Evolutionary conservation across 306 rosid species (phyloP).

Genomic region (Rosa persica): DNA sequence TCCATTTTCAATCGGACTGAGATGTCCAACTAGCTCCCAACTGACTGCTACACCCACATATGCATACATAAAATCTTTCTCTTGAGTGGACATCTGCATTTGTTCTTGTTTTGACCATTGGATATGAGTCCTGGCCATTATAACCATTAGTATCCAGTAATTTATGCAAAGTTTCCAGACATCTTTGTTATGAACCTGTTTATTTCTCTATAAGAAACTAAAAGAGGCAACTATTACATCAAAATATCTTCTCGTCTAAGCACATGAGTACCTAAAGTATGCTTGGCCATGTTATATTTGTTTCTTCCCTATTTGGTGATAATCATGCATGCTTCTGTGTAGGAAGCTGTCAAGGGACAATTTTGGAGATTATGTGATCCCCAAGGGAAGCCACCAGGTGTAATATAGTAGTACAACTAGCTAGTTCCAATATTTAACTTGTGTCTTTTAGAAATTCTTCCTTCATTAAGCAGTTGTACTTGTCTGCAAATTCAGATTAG

Average conservation of each 20-base stretch:
- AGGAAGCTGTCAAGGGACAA: too few relatives aligned
- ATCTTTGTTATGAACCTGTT: background rate
- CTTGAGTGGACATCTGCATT: background rate
- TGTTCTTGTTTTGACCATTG: background rate
- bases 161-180: background rate
- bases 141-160: background rate
- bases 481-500: too few relatives aligned
- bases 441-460: too few relatives aligned
- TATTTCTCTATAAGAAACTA: background rate
- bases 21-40: background rate
- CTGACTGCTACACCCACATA: background rate
- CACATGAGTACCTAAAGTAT: background rate
- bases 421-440: too few relatives aligned
- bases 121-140: too few relatives aligned
- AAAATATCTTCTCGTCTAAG: background rate
- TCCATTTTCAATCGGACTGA: background rate
- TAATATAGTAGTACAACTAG: too few relatives aligned
- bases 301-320: background rate
- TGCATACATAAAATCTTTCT: background rate
- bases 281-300: background rate
- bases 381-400: too few relatives aligned
- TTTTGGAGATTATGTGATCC: too few relatives aligned
- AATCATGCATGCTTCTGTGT: constrained; percentile 9
- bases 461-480: too few relatives aligned
- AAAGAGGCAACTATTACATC: background rate